Evolutionary conservation across 768 basidiomycete genomes (phyloP).

Genomic region (Xanthoconium stramineum): DNA sequence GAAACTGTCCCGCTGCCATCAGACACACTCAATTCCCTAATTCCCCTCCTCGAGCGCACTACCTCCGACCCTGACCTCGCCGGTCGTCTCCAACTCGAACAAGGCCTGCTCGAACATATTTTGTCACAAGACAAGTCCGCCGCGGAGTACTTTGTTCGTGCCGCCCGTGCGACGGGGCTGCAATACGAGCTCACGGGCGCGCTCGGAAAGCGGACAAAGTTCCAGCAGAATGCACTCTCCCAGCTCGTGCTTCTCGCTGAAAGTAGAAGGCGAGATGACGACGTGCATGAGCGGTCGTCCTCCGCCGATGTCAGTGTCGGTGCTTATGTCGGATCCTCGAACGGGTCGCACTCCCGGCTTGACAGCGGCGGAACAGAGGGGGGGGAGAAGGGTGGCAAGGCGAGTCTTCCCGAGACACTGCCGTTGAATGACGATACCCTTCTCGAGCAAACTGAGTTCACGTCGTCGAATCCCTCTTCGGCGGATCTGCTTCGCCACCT

Average conservation of each 20-base stretch:
- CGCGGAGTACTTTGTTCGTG: slow-evolving; percentile 70
- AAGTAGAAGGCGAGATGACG: slow-evolving; percentile 50
- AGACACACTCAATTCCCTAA: slow-evolving; percentile 39
- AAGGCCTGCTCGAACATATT: slow-evolving; percentile 77
- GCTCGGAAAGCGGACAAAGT: slow-evolving; percentile 91
- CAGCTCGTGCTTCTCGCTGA: slow-evolving; percentile 95
- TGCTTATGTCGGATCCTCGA: background rate
- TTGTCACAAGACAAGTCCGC: slow-evolving; percentile 74
- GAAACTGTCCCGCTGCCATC: slow-evolving; percentile 67
- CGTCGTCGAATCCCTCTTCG: slow-evolving; percentile 58
- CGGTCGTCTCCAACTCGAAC: slow-evolving; percentile 68
- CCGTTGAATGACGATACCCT: slow-evolving; percentile 93
- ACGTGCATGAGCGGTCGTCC: slow-evolving; percentile 7
- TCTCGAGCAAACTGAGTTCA: slow-evolving; percentile 90
- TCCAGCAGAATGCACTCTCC: slow-evolving; percentile 77
- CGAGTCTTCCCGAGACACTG: slow-evolving; percentile 70
- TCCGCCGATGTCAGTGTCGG: slow-evolving; percentile 3
- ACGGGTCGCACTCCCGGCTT: slow-evolving; percentile 5
- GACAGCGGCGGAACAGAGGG: background rate
- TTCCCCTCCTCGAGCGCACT: slow-evolving; percentile 39
- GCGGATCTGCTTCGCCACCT: slow-evolving; percentile 60
- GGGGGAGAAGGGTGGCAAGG: slow-evolving; percentile 1
- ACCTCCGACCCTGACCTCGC: slow-evolving; percentile 58
- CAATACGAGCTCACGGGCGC: slow-evolving; percentile 92
- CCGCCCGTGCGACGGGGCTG: slow-evolving; percentile 73